Evolutionary conservation across 768 basidiomycete genomes (phyloP), one percentile per base, ranked within the genome.

Genomic region (Termitomyces sp.): DNA sequence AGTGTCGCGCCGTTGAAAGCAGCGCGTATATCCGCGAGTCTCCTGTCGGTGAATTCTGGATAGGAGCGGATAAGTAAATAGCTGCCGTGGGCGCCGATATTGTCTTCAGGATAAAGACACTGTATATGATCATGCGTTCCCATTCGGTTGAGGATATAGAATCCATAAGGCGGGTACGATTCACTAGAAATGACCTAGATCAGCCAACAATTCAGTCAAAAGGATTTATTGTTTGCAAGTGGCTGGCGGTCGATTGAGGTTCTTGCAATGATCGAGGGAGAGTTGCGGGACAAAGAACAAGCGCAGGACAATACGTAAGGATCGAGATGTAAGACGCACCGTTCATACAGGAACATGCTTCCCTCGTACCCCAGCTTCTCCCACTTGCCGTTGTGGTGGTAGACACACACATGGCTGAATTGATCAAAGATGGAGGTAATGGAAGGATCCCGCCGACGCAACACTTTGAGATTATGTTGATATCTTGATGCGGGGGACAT

Each of bases 341-440:
- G 78, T 74, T 93, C 90, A 65, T 88, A 91, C 63, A 94, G 75
- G 72, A 94, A 93, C 85, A 93, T 90, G 72, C 83, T 87, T n/a
- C 91, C 92, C 69, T 94, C 91, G 67, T 72, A 88, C 43, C 90
- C 90, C 59, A 87, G 82, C 70, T 91, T 92, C 70, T 85, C 83
- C 91, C 91, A 94, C 66, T 84, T 86, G 7, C 76, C 87, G 62
- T 89, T 85, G 67, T 85, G 80, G 67, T 88, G 85, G 64, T 92
- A 91, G 54, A 91, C 76, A 73, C 90, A 90, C 55, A 91, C 90
- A 74, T 92, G 89, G 64, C 86, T 89, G 77, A 92, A 92, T 65
- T 92, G 89, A 74, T 94, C 91, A 63, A 92, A 84, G 64, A 93
- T 90, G 32, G 86, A 84, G 54, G 80, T 73, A 63, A 94, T 92